Evolutionary conservation across 2,329 filamentous ascomycete genomes (phyloP).

Genomic region (Beauveria scarabaeidicola): DNA sequence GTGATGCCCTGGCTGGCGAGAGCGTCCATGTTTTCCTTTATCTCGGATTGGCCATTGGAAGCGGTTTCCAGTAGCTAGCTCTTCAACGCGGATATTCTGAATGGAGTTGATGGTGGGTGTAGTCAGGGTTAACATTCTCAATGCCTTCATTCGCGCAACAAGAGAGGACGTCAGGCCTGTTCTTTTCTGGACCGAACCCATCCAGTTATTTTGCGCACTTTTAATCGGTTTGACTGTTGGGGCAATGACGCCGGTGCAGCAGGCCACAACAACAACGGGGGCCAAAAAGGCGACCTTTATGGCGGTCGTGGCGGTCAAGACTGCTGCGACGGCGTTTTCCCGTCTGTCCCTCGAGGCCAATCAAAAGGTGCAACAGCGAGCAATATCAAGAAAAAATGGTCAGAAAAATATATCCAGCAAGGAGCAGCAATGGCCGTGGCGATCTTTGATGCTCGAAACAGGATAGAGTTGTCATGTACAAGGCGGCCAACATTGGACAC

Average conservation of each 20-base stretch:
- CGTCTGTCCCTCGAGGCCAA: too few relatives aligned
- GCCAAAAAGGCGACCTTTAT: constrained; percentile 25
- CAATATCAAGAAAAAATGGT: constrained; percentile 37
- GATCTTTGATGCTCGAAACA: constrained; percentile 29
- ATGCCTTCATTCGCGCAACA: constrained; percentile 35
- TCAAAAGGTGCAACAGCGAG: constrained; percentile 30
- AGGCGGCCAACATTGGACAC: constrained; percentile 14
- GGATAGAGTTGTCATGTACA: constrained; percentile 24
- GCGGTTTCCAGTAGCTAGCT: constrained; percentile 15
- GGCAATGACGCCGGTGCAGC: constrained; percentile 17
- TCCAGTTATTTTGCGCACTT: constrained; percentile 23
- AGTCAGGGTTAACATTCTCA: constrained; percentile 34
- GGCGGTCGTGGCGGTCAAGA: constrained; percentile 27
- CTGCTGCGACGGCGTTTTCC: background rate
- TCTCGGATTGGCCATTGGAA: background rate
- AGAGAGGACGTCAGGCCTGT: constrained; percentile 31
- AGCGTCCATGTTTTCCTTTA: too few relatives aligned
- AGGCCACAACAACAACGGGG: constrained; percentile 11
- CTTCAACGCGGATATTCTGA: constrained; percentile 15
- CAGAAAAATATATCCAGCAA: constrained; percentile 32
- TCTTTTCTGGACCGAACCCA: constrained; percentile 34
- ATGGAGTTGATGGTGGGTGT: constrained; percentile 19
- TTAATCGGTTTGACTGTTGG: too few relatives aligned
- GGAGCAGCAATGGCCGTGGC: constrained; percentile 32
- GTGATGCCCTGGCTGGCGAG: too few relatives aligned